Evolutionary conservation across 805 yeast genomes (phyloP), one percentile per base, ranked within the genome.

Genomic region (Ogataea pignaliae): DNA sequence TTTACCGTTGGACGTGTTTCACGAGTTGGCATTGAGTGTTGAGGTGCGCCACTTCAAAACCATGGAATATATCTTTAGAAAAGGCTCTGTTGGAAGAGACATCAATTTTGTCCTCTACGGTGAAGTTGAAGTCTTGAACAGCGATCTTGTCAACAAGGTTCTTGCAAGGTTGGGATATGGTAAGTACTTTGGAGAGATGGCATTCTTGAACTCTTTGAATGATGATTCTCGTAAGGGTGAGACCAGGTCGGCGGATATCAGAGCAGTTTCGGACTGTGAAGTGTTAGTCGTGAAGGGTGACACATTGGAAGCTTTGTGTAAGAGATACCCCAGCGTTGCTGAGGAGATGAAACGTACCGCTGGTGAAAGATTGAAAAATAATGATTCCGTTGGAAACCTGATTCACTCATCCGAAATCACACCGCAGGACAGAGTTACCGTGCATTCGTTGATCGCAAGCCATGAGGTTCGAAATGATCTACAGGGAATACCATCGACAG

Each of bases 151-250:
- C 28, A 63, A 65, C 15, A 62, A 64, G 31, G 66, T 73, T 1
- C 58, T 79, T 33, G 88, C 86, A 3, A 70, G 87, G 45, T 64
- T 85, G 21, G 72, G 78, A 2, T 63, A 78, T 13, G 87, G 85
- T 16, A 73, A 80, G 30, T 83, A 81, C 61, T 83, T 85, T 64
- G 93, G 93, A 17, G 91, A 84, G 60, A 81, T 84, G 82, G 76
- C 87, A 0, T 85, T 84, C 52, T 61, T 85, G 35, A 66, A 78
- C 3, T 70, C 71, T 11, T 54, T 80, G 16, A 45, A 60, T 34
- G 56, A 55, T 29, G 47, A 48, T 13, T 61, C 31, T 1, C 18
- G 36, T 14, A 68, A 18, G 58, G 64, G 37, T 55, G 64, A 52
- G 36, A 55, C 59, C 8, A 63, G 90, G 51, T 74, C 81, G 36